Evolutionary conservation across 768 basidiomycete species (phyloP), one percentile per base, ranked within the genome.

Genomic region (Coprinellus micaceus): DNA sequence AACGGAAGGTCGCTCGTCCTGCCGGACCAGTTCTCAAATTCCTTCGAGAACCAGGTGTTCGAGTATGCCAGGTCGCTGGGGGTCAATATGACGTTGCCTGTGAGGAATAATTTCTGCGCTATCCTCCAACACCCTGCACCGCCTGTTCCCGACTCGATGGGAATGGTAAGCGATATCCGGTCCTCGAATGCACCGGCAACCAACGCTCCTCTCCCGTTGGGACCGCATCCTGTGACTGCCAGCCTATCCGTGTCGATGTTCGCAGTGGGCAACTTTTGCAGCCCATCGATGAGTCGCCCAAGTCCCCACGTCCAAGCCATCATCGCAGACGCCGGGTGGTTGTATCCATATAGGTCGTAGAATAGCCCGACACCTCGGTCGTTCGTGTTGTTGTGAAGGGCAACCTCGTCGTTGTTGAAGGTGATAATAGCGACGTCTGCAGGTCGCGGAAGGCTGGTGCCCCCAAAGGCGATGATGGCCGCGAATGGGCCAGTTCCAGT

Each of bases 291-390:
- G 64, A 85, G 75, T 36, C 83, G 80, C 52, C 74, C 73, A 48
- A 83, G 76, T 57, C 80, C 82, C 83, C 82, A 84, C 2, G 78
- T 78, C 83, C 83, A 85, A 1, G 82, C 82, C 22, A 73, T 81
- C 80, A 83, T 78, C 5, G 83, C 79, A 47, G 70, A 69, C 0
- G 82, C 82, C 36, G 74, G 75, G 44, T 74, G 73, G 50, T 61
- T 64, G 22, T 61, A 67, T 11, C 82, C 82, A 65, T 81, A 83
- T 36, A 85, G 73, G 36, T 74, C 73, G 70, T 78, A 85, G 75
- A 85, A 85, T 54, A 79, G 77, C 28, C 83, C 82, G 45, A 71
- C 62, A 12, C 83, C 82, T 22, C 82, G 77, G 65, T 79, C 81
- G 41, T 65, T 66, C 7, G 59, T 54, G 61, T 72, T 68, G 52